Base-by-base conservation (phyloP, 768 basidiomycete species). In the Cyclocybe aegerita region DNA sequence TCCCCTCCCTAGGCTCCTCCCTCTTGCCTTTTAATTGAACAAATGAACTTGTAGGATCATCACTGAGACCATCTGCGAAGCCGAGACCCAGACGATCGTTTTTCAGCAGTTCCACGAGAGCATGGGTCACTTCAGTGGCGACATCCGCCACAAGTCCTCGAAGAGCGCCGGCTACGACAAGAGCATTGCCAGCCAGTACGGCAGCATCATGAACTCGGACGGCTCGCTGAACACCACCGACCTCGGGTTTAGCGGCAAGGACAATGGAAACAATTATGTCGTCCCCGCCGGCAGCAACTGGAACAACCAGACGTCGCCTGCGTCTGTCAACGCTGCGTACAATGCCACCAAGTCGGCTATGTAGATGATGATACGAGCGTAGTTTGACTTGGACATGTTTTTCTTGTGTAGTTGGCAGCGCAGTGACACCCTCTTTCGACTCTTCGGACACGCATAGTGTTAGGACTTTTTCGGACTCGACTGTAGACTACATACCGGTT, bases 11-110 rank as follows among this genome's bases (percentile, higher is more conserved):
- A n/a, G n/a, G n/a, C 8, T 9, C 37, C 9, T 31, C 7, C 10
- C 7, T 8, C 3, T 15, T 10, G n/a, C 11, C 8, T 31, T 11
- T 23, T 23, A 9, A 17, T n/a, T 9, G 11, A 9, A 32, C 39
- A 17, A 31, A 47, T 17, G 11, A 1, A 31, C 8, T 4, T 14
- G 32, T 42, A 76, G 75, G 61, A 72, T 77, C 56, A 70, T 77
- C 52, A 66, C 69, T 14, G 73, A 78, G 58, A 67, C 71, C 39
- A 71, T 76, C 45, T 80, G 78, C 55, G 75, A 78, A 32, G 77
- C 78, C 36, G 78, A 80, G 56, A 69, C 72, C 23, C 78, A 80
- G 56, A 68, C 67, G 50, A 70, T 75, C 52, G 65, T 71, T 48
- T 71, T 77, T 56, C 64, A 74, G 54, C 74, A 76, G 55, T 73